Evolutionary conservation across 257 asterid genomes (phyloP).

Genomic region (Paulownia fortunei): DNA sequence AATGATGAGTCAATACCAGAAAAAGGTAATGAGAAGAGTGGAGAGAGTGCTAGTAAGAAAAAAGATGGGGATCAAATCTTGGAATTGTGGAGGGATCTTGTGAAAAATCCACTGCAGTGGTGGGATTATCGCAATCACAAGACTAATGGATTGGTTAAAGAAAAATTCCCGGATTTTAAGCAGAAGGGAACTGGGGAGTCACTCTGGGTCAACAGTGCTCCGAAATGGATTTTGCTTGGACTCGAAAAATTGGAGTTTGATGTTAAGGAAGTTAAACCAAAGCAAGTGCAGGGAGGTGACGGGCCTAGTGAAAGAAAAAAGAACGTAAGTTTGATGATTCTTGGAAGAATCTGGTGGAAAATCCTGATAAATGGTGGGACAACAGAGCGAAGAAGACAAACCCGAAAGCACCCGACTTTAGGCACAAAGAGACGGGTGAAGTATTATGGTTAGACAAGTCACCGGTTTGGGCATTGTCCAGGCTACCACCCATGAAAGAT

Average conservation of each 20-base stretch:
- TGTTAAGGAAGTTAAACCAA: slow-evolving; percentile 28
- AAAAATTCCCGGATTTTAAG: no score
- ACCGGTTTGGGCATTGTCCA: slow-evolving; percentile 67
- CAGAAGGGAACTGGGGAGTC: no score
- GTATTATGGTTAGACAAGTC: slow-evolving; percentile 48
- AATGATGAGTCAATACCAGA: slow-evolving; percentile 4
- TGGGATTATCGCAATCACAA: slow-evolving; percentile 58
- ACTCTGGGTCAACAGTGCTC: no score
- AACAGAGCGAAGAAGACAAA: slow-evolving; percentile 43
- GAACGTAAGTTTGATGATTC: slow-evolving; percentile 24
- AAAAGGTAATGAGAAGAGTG: slow-evolving; percentile 19
- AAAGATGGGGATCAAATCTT: slow-evolving; percentile 14
- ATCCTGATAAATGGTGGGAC: slow-evolving; percentile 62
- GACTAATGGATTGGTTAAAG: no score
- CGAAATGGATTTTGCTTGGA: slow-evolving; percentile 52
- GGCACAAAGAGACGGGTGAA: slow-evolving; percentile 51
- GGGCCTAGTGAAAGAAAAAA: no score
- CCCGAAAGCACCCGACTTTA: slow-evolving; percentile 56
- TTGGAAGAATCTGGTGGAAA: slow-evolving; percentile 61
- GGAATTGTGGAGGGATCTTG: slow-evolving; percentile 64
- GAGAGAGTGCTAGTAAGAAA: slow-evolving; percentile 22
- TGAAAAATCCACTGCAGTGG: slow-evolving; percentile 61
- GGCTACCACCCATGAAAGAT: slow-evolving; percentile 44
- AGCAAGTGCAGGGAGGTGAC: slow-evolving; percentile 14
- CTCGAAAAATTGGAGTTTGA: slow-evolving; percentile 51